Evolutionary conservation across 176 grass and related monocot species (phyloP).

Genomic region (Paspalum vaginatum): DNA sequence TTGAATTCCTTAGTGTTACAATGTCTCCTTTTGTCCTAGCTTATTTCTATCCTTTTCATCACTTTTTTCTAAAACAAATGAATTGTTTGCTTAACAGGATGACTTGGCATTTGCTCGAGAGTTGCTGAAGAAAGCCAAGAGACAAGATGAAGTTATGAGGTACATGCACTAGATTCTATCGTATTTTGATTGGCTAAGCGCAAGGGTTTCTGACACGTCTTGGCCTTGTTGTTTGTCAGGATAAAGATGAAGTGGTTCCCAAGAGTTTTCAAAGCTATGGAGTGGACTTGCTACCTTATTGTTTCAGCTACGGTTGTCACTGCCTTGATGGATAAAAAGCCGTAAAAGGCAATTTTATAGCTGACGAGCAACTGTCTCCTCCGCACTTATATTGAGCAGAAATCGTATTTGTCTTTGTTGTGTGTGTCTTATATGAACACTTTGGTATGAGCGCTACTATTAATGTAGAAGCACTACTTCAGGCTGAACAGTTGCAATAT

Average conservation of each 20-base stretch:
- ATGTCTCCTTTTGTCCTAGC: neutral
- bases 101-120: neutral
- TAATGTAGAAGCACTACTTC: no score
- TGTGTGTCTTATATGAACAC: neutral
- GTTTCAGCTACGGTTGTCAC: neutral
- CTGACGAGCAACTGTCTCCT: neutral
- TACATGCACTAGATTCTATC: neutral
- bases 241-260: neutral
- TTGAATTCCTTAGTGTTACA: neutral
- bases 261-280: neutral
- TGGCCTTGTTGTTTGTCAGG: neutral
- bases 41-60: neutral
- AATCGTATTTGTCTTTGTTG: neutral
- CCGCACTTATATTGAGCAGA: no score
- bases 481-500: no score
- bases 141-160: neutral
- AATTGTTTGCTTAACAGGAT: neutral
- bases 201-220: neutral
- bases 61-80: neutral
- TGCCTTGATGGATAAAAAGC: neutral
- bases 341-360: neutral
- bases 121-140: neutral
- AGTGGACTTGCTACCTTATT: neutral
- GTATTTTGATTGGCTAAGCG: neutral
- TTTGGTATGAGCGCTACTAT: no score